Percentiles rank a stretch among this genome's conserved stretches.
Evolutionary conservation across 805 yeast genomes (phyloP).

Genomic region (Metschnikowia chrysomelidarum): DNA sequence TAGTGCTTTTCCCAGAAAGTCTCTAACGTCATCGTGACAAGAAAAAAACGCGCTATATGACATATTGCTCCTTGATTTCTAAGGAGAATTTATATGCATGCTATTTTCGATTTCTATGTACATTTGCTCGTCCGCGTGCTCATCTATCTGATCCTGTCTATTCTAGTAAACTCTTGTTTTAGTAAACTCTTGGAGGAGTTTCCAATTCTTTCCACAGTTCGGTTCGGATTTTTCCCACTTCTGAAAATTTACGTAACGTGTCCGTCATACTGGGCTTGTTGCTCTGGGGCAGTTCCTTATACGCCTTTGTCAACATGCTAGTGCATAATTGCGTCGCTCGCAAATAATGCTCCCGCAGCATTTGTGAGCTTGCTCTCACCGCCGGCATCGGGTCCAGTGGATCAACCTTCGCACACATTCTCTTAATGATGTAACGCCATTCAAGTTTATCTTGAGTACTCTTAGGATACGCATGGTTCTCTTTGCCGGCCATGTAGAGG

Average conservation of each 20-base stretch:
- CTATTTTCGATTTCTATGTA: too few relatives aligned
- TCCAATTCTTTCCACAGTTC: conserved; percentile 27
- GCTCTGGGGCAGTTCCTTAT: conserved; percentile 9
- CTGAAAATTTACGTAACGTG: conserved; percentile 24
- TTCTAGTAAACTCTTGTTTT: too few relatives aligned
- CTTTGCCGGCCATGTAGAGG: conserved; percentile 4
- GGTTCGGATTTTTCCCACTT: conserved; percentile 27
- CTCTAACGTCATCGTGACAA: too few relatives aligned
- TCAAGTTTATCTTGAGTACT: conserved; percentile 22
- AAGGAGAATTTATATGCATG: too few relatives aligned
- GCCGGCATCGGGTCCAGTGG: neutral
- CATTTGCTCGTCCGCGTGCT: too few relatives aligned
- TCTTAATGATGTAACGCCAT: conserved; percentile 21
- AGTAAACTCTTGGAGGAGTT: conserved; percentile 18
- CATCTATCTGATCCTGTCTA: too few relatives aligned
- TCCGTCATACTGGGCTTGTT: conserved; percentile 9
- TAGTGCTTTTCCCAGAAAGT: too few relatives aligned
- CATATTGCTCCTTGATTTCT: too few relatives aligned
- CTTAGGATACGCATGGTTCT: conserved; percentile 25
- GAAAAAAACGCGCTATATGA: too few relatives aligned
- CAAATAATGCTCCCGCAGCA: conserved; percentile 13
- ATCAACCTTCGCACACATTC: conserved; percentile 4
- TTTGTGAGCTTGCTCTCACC: conserved; percentile 1
- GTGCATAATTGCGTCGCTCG: conserved; percentile 12
- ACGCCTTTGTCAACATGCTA: conserved; percentile 14